These are phyloP conservation scores for Neopestalotiopsis rosae DNA, from an alignment of 2,329 filamentous ascomycete genomes.

Conservation along the genomic window DNA sequence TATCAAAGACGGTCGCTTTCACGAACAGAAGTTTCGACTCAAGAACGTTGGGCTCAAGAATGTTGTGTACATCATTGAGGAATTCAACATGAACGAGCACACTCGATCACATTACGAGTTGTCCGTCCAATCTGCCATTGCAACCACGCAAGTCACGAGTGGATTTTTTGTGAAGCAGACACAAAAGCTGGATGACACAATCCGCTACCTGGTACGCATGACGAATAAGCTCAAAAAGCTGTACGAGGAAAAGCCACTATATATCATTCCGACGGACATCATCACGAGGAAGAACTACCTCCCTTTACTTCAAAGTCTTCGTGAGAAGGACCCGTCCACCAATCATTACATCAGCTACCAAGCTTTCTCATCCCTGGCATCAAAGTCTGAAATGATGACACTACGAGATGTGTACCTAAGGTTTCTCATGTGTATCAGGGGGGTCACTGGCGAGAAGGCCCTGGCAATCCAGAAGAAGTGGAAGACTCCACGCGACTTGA, in stretches of 20 bases:
- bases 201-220: slow-evolving; percentile 76
- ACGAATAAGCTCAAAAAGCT: slow-evolving; percentile 69
- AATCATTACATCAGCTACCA: slow-evolving; percentile 71
- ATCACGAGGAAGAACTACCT: slow-evolving; percentile 71
- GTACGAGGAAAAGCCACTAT: slow-evolving; percentile 64
- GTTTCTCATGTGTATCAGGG: slow-evolving; percentile 83
- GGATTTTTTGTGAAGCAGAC: slow-evolving; percentile 82
- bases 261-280: slow-evolving; percentile 69
- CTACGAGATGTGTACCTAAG: slow-evolving; percentile 79
- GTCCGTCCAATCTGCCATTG: slow-evolving; percentile 73
- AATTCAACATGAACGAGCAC: slow-evolving; percentile 66
- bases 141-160: slow-evolving; percentile 78
- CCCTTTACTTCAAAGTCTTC: slow-evolving; percentile 64
- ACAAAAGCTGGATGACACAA: slow-evolving; percentile 76
- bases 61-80: slow-evolving; percentile 80
- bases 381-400: slow-evolving; percentile 77
- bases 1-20: slow-evolving; percentile 82
- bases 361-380: slow-evolving; percentile 73
- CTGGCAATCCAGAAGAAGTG: slow-evolving; percentile 81
- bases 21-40: slow-evolving; percentile 84
- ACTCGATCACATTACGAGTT: slow-evolving; percentile 65
- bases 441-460: slow-evolving; percentile 78
- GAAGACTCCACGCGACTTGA: slow-evolving; percentile 73
- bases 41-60: slow-evolving; percentile 75
- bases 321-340: slow-evolving; percentile 52